Base-by-base conservation (phyloP, 2,329 filamentous ascomycete species). In the Bipolaris cookei region DNA sequence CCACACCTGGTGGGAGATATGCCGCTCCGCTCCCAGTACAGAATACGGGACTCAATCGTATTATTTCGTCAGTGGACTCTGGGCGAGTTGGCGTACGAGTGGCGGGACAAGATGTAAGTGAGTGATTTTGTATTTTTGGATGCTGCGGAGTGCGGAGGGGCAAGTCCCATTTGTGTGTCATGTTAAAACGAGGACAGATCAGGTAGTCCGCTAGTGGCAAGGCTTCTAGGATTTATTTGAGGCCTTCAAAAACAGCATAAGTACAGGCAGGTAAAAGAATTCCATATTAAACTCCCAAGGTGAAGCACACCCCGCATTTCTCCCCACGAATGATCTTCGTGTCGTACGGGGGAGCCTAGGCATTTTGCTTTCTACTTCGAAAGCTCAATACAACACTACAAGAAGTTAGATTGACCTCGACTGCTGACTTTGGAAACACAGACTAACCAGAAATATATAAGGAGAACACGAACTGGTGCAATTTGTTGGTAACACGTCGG, bases 1-100 rank as follows among this genome's bases (percentile, higher is more conserved):
- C 69, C 6, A 71, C 69, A 20, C 72, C 66, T 39, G 68, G 63
- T 3, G 69, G 69, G 0, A 73, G 61, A 38, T 73, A 72, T 6
- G 70, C 70, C 1, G 69, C 69, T 3, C 70, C 70, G 23, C 64
- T 68, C 2, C 54, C 63, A 2, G 67, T 68, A 3, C 51, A 58
- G 10, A 67, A 21, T 1, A 73, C 69, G 3, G 64, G 67, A 25
- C 52, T 59, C 7, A 73, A 28, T 73, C 66, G 51, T 73, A 72
- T 14, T 71, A 68, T 4, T 67, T 63, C 0, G 68, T 71, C 44
- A 73, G 41, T 0, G 66, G 63, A 23, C 57, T 64, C 30, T 69
- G 69, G 0, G 70, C 69, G 1, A 73, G 59, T 43, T 72, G 69
- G 4, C 68, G 60, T 14, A 73, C 67, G 3, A 72, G 54, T 11